Evolutionary conservation across 2,329 filamentous ascomycete genomes (phyloP), one percentile per base, ranked within the genome.

Genomic region (Penicillium sp.): DNA sequence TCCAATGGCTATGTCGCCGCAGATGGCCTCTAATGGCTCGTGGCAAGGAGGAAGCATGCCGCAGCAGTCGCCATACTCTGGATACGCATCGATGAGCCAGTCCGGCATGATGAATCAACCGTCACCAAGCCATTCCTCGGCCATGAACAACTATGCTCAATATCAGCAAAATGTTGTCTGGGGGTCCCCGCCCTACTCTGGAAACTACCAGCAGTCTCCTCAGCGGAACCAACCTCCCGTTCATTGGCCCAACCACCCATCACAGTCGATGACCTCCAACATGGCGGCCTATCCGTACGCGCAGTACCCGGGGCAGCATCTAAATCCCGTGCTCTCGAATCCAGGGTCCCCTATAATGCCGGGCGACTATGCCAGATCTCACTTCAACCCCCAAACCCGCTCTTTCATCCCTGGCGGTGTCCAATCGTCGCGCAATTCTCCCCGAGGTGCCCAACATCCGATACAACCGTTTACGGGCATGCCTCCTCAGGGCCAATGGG

Each of bases 321-420:
- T 69, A 50, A 60, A 63, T 20, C 75, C 78, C 42, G 83, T 84
- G 40, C 82, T 87, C 22, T 77, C 86, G 51, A 86, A 86, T 59
- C 84, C 86, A 66, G 81, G 79, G 47, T 85, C 89, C 62, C 88
- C 95, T 64, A 87, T 88, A 5, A 82, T 94, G 46, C 87, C 89
- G 11, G 88, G 88, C 28, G 93, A 85, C 69, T 94, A 81, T 64
- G 88, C 86, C 62, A 79, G 89, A 47, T 87, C 89, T 59, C 82
- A 86, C 10, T 96, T 97, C 73, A 96, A 96, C 63, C 91, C 90
- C 0, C 90, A 95, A 71, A 96, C 87, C 13, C 87, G 95, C 62
- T 87, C 90, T 0, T 96, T 97, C 67, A 81, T 95, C 20, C 91
- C 91, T 1, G 77, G 76, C 42, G 74, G 80, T 35, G 57, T 60